Base-by-base conservation (phyloP, 129 eudicot species). In the Pseudognaphalium luteoalbum region DNA sequence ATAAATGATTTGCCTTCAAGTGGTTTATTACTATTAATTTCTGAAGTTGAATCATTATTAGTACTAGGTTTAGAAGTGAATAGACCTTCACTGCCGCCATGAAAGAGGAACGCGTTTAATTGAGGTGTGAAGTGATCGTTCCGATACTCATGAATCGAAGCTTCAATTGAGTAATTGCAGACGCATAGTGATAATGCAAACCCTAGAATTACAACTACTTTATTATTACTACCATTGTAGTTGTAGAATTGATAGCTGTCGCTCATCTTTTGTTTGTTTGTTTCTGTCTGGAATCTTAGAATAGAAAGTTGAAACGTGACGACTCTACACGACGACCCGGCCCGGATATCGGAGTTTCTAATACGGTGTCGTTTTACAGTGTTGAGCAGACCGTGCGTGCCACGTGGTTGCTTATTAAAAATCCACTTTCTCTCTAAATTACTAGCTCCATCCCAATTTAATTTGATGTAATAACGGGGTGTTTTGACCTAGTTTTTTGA, bases 61-160 rank as follows among this genome's bases (percentile, higher is more conserved):
- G 32, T 50, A 21, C 60, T 32, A 32, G 39, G 81, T n/a, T 88
- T 86, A 44, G 95, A 86, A 63, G 91, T 86, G 79, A 84, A 89
- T 35, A 90, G 81, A 12, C 96, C 96, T 59, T 90, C 96, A 58
- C 87, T 90, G 5, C 96, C 96, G 51, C 96, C 96, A 81, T 85
- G 92, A 79, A 87, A 90, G 67, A 90, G 78, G 83, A 87, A 90
- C 4, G 96, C 85, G 66, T 90, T 81, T 17, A 76, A 42, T 79
- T 85, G 87, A 21, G 87, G 88, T 60, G 74, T 74, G 79, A 90
- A 90, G 1, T 17, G 11, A 25, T 90, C 83, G 41, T 77, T 83
- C 0, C 58, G 70, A 66, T 90, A 90, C 29, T 85, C 87, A 75
- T 90, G 96, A 80, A 90, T 85, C 19, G 96, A 87, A 61, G 84